A percentile compares a stretch with the other conserved stretches of the same genome.
These are phyloP conservation scores for Penicillium fuscoglaucum DNA, from an alignment of 2,329 filamentous ascomycete species.

Conservation along the genomic window DNA sequence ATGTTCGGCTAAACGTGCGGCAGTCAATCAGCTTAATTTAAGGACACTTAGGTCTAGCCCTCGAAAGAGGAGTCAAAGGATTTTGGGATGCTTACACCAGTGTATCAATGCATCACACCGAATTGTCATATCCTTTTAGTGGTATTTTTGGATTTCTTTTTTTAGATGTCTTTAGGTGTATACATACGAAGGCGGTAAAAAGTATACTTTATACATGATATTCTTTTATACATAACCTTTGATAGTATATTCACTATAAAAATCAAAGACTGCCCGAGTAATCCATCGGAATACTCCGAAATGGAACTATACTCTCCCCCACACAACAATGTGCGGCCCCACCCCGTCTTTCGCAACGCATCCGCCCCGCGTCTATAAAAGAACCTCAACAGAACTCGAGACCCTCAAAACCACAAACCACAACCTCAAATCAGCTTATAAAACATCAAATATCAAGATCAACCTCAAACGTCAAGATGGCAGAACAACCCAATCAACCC, in stretches of 20 bases:
- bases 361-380: slow-evolving; percentile 12
- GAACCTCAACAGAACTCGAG: background rate
- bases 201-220: no score
- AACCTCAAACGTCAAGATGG: slow-evolving; percentile 10
- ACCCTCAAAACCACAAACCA: background rate
- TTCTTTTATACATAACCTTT: no score
- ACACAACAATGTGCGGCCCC: background rate
- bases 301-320: background rate
- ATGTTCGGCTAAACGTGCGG: background rate
- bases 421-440: background rate
- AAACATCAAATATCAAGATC: background rate
- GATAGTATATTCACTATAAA: background rate
- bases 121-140: background rate
- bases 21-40: no score
- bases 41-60: no score
- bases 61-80: no score
- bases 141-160: no score
- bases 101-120: no score
- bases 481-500: slow-evolving; percentile 4
- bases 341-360: slow-evolving; percentile 2
- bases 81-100: no score
- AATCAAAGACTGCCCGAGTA: background rate
- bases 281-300: background rate
- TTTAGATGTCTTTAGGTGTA: no score
- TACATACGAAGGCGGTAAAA: no score